These are phyloP conservation scores for Yarrowia galli DNA, from an alignment of 1,139 yeast species.

Conservation along the genomic window DNA sequence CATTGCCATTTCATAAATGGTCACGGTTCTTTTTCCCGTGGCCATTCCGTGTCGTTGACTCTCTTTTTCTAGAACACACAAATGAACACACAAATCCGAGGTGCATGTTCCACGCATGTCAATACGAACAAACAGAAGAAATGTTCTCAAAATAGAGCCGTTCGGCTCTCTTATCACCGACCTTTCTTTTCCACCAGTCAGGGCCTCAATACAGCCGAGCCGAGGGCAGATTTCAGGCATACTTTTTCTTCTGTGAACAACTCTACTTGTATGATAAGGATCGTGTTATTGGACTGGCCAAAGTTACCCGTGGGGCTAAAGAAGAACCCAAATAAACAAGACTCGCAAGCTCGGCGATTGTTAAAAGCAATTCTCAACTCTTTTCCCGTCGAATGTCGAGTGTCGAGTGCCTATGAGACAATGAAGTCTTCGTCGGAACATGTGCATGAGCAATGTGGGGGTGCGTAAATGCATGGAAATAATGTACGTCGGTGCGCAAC, in stretches of 20 bases:
- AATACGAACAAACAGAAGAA: no score
- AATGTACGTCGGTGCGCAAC: not conserved
- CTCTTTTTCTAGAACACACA: no score
- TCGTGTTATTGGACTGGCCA: not conserved
- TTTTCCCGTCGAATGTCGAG: not conserved
- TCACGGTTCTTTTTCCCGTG: not conserved
- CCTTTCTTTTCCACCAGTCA: no score
- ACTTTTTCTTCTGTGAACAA: not conserved
- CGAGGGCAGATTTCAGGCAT: not conserved
- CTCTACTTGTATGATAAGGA: not conserved
- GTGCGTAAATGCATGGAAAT: not conserved
- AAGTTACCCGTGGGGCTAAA: not conserved
- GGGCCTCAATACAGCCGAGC: no score
- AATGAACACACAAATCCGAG: no score
- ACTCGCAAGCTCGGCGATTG: not conserved
- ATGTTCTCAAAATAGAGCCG: no score
- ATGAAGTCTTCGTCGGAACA: no score
- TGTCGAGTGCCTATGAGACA: no score
- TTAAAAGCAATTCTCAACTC: not conserved
- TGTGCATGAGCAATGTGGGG: not conserved
- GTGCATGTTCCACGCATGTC: not conserved
- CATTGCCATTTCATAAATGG: not conserved
- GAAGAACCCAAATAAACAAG: not conserved
- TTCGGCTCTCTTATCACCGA: no score
- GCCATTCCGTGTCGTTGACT: no score